phyloP scores from a whole-genome alignment of 2,329 filamentous ascomycete genomes.

The Gremmenia infestans region DNA sequence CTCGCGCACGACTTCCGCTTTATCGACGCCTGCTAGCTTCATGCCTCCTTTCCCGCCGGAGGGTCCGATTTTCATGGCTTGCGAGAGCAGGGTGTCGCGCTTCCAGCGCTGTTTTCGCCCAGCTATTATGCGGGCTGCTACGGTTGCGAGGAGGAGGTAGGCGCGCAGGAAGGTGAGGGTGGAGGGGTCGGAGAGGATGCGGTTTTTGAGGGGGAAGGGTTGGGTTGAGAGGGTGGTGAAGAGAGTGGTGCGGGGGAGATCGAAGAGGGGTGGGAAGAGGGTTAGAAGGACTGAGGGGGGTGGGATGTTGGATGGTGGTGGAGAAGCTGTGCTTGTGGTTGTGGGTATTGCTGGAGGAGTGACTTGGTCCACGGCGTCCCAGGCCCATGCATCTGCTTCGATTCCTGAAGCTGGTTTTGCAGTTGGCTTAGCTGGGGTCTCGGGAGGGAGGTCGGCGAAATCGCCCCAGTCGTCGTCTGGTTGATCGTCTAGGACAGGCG shows the following conservation, averaged over 20 bases:
- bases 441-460: constrained; percentile 40
- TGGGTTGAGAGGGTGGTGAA: constrained; percentile 61
- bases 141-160: constrained; percentile 59
- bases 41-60: constrained; percentile 79
- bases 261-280: constrained; percentile 67
- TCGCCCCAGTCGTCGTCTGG: constrained; percentile 50
- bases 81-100: constrained; percentile 75
- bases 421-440: constrained; percentile 16
- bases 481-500: constrained; percentile 25
- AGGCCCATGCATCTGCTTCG: constrained; percentile 30
- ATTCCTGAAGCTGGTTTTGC: constrained; percentile 13
- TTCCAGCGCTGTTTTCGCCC: constrained; percentile 88
- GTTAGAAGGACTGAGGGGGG: constrained; percentile 80
- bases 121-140: constrained; percentile 75
- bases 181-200: constrained; percentile 57
- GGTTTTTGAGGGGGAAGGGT: constrained; percentile 52
- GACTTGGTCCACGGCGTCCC: constrained; percentile 27
- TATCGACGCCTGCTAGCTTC: constrained; percentile 86
- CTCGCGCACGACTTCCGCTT: constrained; percentile 74
- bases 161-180: constrained; percentile 59
- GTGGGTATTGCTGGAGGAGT: constrained; percentile 1
- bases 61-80: constrained; percentile 79
- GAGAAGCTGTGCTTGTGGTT: neutral
- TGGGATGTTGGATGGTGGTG: constrained; percentile 66
- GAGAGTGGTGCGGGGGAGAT: constrained; percentile 57